phyloP scores from a whole-genome alignment of 1,139 yeast genomes.

The Arxiozyma heterogenica region DNA sequence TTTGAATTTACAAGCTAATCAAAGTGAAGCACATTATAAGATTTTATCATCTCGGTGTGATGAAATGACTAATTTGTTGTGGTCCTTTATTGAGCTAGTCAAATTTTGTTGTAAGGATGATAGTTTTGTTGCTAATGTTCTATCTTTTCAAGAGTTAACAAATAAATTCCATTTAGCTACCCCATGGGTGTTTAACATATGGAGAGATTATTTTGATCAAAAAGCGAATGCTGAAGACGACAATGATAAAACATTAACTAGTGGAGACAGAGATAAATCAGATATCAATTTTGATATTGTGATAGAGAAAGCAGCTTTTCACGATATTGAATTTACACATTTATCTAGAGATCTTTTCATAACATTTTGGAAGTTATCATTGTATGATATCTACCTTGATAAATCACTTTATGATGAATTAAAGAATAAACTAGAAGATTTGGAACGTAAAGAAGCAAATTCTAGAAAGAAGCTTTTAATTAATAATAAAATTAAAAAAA shows the following conservation, averaged over 20 bases:
- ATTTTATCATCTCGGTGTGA: slow-evolving; percentile 65
- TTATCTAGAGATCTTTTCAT: slow-evolving; percentile 43
- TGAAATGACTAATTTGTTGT: slow-evolving; percentile 56
- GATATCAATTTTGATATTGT: slow-evolving; percentile 22
- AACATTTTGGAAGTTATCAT: slow-evolving; percentile 64
- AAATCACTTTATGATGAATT: slow-evolving; percentile 45
- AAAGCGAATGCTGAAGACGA: slow-evolving; percentile 5
- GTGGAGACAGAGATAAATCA: neutral
- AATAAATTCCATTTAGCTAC: slow-evolving; percentile 45
- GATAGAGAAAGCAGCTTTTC: slow-evolving; percentile 17
- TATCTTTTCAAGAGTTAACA: slow-evolving; percentile 41
- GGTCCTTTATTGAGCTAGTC: slow-evolving; percentile 53
- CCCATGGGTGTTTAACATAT: slow-evolving; percentile 68
- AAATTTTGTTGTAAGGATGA: slow-evolving; percentile 40
- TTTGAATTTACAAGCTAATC: slow-evolving; percentile 37
- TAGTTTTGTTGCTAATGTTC: slow-evolving; percentile 35
- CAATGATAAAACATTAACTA: slow-evolving; percentile 1
- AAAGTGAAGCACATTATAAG: slow-evolving; percentile 52
- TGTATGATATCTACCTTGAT: slow-evolving; percentile 65
- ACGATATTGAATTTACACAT: slow-evolving; percentile 32
- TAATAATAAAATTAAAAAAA: slow-evolving; percentile 18
- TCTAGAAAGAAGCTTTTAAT: slow-evolving; percentile 16
- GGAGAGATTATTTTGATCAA: slow-evolving; percentile 44
- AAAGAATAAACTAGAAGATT: slow-evolving; percentile 34
- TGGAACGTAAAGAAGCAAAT: slow-evolving; percentile 18